Conservation (phyloP, 331 rosid species). For the Spiraea crenata region DNA sequence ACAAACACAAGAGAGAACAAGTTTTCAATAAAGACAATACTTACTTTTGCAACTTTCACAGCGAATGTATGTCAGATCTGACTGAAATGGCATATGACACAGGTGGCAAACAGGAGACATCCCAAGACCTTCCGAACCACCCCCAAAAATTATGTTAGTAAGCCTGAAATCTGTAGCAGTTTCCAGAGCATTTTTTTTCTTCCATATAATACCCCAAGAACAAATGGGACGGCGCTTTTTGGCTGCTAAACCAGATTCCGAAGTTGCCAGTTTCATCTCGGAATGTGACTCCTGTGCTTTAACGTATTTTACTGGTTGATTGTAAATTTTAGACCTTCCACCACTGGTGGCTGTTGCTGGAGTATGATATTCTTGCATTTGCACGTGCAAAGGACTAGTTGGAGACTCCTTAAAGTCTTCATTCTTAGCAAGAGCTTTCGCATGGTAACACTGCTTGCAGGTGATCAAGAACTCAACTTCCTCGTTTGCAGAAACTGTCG, state of each 20-base stretch:
- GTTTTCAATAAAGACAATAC: slow-evolving; percentile 21
- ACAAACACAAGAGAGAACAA: slow-evolving; percentile 1
- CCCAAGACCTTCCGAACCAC: slow-evolving; percentile 38
- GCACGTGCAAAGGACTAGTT: slow-evolving; percentile 67
- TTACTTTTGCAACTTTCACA: slow-evolving; percentile 81
- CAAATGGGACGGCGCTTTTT: slow-evolving; percentile 44
- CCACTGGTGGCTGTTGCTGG: slow-evolving; percentile 43
- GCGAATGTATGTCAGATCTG: slow-evolving; percentile 75
- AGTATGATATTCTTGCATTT: slow-evolving; percentile 46
- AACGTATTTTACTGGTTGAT: slow-evolving; percentile 34
- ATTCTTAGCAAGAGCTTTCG: slow-evolving; percentile 42
- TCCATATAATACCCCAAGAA: slow-evolving; percentile 95
- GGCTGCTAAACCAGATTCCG: slow-evolving; percentile 38
- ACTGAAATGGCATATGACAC: slow-evolving; percentile 65
- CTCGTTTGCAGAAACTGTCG: slow-evolving; percentile 41
- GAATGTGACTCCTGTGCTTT: slow-evolving; percentile 37
- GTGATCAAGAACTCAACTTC: slow-evolving; percentile 42
- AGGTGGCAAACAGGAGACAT: slow-evolving; percentile 61
- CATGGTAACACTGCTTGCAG: slow-evolving; percentile 73
- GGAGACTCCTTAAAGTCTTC: slow-evolving; percentile 70
- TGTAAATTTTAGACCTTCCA: slow-evolving; percentile 34
- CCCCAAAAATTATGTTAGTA: slow-evolving; percentile 66
- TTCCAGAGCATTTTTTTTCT: slow-evolving; percentile 51
- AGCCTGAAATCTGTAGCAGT: slow-evolving; percentile 51
- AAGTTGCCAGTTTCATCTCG: slow-evolving; percentile 39